Base-by-base conservation (phyloP, 106 monocot genomes). In the Gastrodia elata region DNA sequence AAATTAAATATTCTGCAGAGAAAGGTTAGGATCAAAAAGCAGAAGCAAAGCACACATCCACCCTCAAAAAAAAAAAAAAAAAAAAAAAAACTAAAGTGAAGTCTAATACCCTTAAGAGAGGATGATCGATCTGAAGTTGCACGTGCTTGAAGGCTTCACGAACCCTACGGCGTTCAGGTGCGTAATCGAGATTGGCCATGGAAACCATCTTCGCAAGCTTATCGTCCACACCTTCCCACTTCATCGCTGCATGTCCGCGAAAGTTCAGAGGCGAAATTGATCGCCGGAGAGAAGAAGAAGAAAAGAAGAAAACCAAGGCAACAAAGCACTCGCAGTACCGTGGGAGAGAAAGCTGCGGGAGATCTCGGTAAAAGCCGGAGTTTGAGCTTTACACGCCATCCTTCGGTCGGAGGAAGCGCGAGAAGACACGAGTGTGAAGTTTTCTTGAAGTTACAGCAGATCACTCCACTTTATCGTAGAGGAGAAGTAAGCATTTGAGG, bases 51-150 rank as follows among this genome's bases (percentile, higher is more conserved):
- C 52, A 22, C 52, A 11, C 28, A 59, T 27, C 6, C 59, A 27
- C 2, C 7, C 52, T 16, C 18, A 26, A 57, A 4, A 52, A 52
- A 4, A 15, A 59, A 59, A 59, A 59, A 25, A 59, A 28, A 59
- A 42, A 42, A 42, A 42, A 42, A 6, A 6, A 44, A 44, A 44
- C 43, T 0, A 49, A 49, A 28, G 34, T 49, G 16, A 34, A 16
- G 26, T 18, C 7, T 6, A 39, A 43, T 18, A 95, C 96, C 87
- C 84, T 90, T 71, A 96, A 87, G 71, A 96, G 79, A 79, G 87
- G 92, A 68, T 96, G 96, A 68, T 92, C 92, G 55, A 96, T 90
- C 22, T 79, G 73, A 18, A 96, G 88, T 71, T 96, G 96, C 5
- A 87, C 77, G 10, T 90, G 88, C 77, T 86, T 92, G 72, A 96